Evolutionary conservation across 2,329 filamentous ascomycete species (phyloP).

Genomic region (Diaporthe eres): DNA sequence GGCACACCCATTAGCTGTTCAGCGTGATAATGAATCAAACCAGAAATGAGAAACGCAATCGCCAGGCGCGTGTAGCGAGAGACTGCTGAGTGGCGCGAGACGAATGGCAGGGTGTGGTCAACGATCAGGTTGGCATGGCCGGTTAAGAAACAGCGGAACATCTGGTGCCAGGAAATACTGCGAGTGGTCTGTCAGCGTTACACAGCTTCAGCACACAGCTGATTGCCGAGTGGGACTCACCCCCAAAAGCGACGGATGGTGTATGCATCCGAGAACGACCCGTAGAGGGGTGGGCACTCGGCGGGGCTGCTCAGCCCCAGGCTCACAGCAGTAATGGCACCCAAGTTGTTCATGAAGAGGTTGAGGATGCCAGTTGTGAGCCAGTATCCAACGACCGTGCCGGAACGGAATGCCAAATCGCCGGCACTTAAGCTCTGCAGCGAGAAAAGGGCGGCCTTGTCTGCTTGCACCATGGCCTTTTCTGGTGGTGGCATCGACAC

Average conservation of each 20-base stretch:
- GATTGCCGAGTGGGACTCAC: constrained; percentile 9
- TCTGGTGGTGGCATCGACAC: constrained; percentile 27
- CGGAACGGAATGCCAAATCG: constrained; percentile 1
- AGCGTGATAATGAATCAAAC: constrained; percentile 17
- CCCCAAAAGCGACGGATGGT: constrained; percentile 34
- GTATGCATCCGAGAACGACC: constrained; percentile 22
- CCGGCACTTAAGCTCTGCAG: neutral
- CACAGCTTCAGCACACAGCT: neutral
- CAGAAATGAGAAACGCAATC: constrained; percentile 28
- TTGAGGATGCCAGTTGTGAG: constrained; percentile 13
- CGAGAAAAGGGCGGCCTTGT: constrained; percentile 28
- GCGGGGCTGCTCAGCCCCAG: constrained; percentile 2
- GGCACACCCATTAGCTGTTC: constrained; percentile 22
- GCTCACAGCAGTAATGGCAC: constrained; percentile 3
- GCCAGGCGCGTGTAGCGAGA: constrained; percentile 26
- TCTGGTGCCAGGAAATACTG: constrained; percentile 33
- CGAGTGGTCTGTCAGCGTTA: neutral
- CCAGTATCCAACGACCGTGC: constrained; percentile 22
- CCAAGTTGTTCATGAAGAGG: constrained; percentile 32
- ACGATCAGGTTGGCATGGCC: constrained; percentile 24
- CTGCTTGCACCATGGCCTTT: constrained; percentile 6
- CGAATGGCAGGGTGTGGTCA: constrained; percentile 10
- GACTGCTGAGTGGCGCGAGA: constrained; percentile 6
- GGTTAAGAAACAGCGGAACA: constrained; percentile 29
- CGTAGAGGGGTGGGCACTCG: constrained; percentile 18